Base-by-base conservation (phyloP, 441 rosid genomes). In the Populus hybrid region DNA sequence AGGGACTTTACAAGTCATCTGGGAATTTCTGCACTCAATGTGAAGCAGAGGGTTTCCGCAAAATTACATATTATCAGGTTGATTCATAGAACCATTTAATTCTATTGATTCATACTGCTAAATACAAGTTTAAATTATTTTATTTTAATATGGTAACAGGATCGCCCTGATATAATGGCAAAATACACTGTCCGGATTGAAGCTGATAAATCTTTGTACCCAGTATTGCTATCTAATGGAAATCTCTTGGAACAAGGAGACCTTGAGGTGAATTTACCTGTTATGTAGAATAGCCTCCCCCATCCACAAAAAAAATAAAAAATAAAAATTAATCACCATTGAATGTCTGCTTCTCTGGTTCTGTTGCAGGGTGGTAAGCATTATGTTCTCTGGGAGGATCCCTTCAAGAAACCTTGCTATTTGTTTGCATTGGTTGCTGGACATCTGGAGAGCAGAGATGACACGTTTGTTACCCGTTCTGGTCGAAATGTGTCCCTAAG, bases 141-240 rank as follows among this genome's bases (percentile, higher is more conserved):
- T 21, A 28, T 75, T 79, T 75, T 82, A 11, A 72, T 81, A 30
- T 83, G 67, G 46, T 68, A 73, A 82, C 85, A 93, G 98, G 99
- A 96, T 65, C 98, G 98, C 59, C 97, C 98, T 79, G 98, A 96
- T 87, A 92, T 96, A 77, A 93, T 94, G 99, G 98, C 96, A n/a
- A 94, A 85, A 84, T 96, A 94, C 75, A 94, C 94, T 35, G 92
- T 97, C 82, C 93, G 92, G 63, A 90, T 96, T 78, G 99, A 94
- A 83, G 98, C 88, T 84, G 97, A 96, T 78, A 96, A 94, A 87
- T 83, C 94, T 59, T 82, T 91, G 64, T 94, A 94, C 80, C 99
- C 98, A 0, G 96, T 96, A 14, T 80, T 96, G 69, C 83, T 96
- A 82, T 96, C 97, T 65, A 96, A 96, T 81, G 99, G 98, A 83